Percentiles rank a stretch among this genome's conserved stretches.
phyloP scores from a whole-genome alignment of 345 rosid genomes.

The Salix suchowensis region DNA sequence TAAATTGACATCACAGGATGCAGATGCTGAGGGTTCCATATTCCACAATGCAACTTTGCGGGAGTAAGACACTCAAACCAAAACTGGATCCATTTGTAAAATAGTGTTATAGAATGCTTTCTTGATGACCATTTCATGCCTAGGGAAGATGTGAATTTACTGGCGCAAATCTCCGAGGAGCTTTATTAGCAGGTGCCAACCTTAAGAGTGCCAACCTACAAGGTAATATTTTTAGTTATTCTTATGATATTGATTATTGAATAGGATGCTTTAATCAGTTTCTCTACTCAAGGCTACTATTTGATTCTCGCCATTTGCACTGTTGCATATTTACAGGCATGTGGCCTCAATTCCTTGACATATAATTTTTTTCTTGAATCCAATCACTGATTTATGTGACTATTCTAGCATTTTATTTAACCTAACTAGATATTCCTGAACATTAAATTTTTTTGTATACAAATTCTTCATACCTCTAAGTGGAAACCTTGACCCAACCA shows the following conservation, averaged over 20 bases:
- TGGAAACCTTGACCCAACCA: neutral
- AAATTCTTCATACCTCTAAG: neutral
- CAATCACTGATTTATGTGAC: neutral
- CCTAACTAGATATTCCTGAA: neutral
- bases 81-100: neutral
- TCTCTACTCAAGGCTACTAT: neutral
- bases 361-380: neutral
- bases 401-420: neutral
- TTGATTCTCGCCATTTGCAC: neutral
- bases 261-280: neutral
- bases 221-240: constrained; percentile 35
- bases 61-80: constrained; percentile 53
- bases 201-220: constrained; percentile 96
- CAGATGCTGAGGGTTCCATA: constrained; percentile 68
- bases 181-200: constrained; percentile 76
- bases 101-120: neutral
- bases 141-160: constrained; percentile 93
- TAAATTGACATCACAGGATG: constrained; percentile 47
- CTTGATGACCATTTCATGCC: constrained; percentile 32
- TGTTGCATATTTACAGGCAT: neutral
- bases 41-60: constrained; percentile 92
- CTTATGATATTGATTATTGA: neutral
- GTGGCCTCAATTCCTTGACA: neutral
- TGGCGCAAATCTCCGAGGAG: constrained; percentile 81
- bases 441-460: neutral